Evolutionary conservation across 345 rosid genomes (phyloP).

Genomic region (Linum tenue): DNA sequence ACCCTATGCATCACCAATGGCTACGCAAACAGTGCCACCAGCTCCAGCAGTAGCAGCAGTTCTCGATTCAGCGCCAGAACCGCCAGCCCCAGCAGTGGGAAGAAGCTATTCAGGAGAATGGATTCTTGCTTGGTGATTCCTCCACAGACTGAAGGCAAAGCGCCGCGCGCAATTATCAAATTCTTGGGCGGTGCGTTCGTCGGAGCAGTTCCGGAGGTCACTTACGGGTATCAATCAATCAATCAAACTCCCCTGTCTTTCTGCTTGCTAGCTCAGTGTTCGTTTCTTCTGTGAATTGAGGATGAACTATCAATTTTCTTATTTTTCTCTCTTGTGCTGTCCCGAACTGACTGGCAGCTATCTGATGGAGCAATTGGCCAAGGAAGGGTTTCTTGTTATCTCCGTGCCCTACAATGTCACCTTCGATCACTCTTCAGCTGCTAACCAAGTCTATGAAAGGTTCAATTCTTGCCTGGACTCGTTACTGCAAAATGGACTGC

Average conservation of each 20-base stretch:
- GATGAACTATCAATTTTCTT: neutral
- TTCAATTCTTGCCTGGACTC: slow-evolving; percentile 61
- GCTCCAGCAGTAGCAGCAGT: slow-evolving; percentile 12
- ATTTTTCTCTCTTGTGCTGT: neutral
- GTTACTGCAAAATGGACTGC: slow-evolving; percentile 50
- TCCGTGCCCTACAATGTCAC: slow-evolving; percentile 88
- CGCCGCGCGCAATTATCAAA: slow-evolving; percentile 64
- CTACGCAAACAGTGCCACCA: slow-evolving; percentile 17
- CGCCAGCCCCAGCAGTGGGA: slow-evolving; percentile 7
- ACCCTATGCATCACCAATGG: slow-evolving; percentile 26
- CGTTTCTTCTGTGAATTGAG: neutral
- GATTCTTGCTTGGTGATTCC: slow-evolving; percentile 61
- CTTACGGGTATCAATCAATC: slow-evolving; percentile 46
- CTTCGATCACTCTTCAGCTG: slow-evolving; percentile 75
- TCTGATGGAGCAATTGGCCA: slow-evolving; percentile 72
- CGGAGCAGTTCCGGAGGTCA: slow-evolving; percentile 86
- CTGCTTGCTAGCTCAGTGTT: neutral
- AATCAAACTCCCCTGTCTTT: neutral
- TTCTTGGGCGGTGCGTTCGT: slow-evolving; percentile 87
- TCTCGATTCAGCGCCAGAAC: slow-evolving; percentile 2
- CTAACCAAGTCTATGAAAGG: slow-evolving; percentile 60
- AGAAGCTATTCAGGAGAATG: slow-evolving; percentile 37
- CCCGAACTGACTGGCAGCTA: slow-evolving; percentile 29
- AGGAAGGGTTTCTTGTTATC: slow-evolving; percentile 68
- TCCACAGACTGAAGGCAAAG: slow-evolving; percentile 35